phyloP scores from a whole-genome alignment of 352 stramenopile genomes.

The Aphanomyces astaci region DNA sequence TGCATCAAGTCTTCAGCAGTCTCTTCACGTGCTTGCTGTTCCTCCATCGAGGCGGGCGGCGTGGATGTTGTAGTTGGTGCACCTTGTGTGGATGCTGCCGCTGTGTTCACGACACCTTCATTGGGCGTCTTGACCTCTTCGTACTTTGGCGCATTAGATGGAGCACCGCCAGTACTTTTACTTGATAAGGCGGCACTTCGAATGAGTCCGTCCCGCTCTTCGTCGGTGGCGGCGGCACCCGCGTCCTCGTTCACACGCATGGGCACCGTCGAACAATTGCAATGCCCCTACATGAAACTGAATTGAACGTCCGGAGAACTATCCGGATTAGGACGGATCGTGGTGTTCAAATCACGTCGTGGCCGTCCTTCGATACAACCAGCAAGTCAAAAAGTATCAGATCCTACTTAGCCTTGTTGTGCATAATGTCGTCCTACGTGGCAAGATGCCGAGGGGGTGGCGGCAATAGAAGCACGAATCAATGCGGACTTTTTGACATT shows the following conservation, averaged over 20 bases:
- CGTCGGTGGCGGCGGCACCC: not conserved
- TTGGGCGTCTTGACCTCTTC: slow-evolving; percentile 6
- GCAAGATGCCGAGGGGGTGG: too few species aligned
- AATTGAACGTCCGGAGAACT: not conserved
- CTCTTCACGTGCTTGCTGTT: slow-evolving; percentile 26
- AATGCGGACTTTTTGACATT: too few species aligned
- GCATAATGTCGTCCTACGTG: not conserved
- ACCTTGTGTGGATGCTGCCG: not conserved
- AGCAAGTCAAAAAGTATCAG: not conserved
- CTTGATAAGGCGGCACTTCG: not conserved
- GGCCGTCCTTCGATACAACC: not conserved
- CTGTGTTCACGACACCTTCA: not conserved
- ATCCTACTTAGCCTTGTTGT: not conserved
- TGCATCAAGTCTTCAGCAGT: slow-evolving; percentile 71
- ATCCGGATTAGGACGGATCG: not conserved
- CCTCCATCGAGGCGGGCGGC: not conserved
- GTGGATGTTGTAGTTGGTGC: not conserved
- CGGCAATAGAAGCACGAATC: too few species aligned
- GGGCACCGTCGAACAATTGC: not conserved
- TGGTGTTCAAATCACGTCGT: not conserved
- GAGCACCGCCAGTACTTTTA: not conserved
- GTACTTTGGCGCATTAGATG: not conserved
- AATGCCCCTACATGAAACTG: not conserved
- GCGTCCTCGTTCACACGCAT: not conserved
- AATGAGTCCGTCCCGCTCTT: not conserved